Conservation (phyloP, 2,329 filamentous ascomycete species). For the Verticillium longisporum region DNA sequence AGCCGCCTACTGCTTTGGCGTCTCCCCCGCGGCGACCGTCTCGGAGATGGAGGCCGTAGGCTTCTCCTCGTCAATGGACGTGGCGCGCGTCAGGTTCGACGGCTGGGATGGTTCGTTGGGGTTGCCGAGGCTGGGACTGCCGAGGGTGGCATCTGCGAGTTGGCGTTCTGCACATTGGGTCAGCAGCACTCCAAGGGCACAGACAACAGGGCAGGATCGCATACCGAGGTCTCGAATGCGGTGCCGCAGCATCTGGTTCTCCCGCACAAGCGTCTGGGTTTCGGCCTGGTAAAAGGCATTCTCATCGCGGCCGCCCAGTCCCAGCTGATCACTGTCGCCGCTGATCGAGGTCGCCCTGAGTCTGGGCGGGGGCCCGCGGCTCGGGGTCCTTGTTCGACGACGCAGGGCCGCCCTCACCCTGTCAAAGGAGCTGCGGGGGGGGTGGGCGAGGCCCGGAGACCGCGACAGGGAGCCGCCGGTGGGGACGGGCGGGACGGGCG, state of each 20-base stretch:
- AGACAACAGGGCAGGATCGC: constrained; percentile 9
- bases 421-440: constrained; percentile 53
- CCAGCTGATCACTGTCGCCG: constrained; percentile 50
- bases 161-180: constrained; percentile 39
- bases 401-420: constrained; percentile 48
- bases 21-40: not conserved
- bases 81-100: constrained; percentile 41
- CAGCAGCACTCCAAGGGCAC: not conserved
- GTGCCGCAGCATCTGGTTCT: constrained; percentile 77
- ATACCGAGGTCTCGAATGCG: constrained; percentile 67
- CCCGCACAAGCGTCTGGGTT: constrained; percentile 67
- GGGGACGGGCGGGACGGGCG: constrained; percentile 24
- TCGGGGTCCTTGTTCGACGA: constrained; percentile 52
- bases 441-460: constrained; percentile 41
- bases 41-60: not conserved
- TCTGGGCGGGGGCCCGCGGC: constrained; percentile 48
- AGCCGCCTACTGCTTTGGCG: not conserved
- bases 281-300: constrained; percentile 77
- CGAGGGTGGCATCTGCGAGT: constrained; percentile 34
- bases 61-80: constrained; percentile 34
- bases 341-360: constrained; percentile 52
- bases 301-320: constrained; percentile 63
- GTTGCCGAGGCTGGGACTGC: constrained; percentile 17
- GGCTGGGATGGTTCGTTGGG: constrained; percentile 41
- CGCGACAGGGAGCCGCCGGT: constrained; percentile 39